Percentiles rank a stretch among this genome's conserved stretches.
Evolutionary conservation across 208 protist genomes (phyloP).

Genomic region (Leishmania braziliensis): DNA sequence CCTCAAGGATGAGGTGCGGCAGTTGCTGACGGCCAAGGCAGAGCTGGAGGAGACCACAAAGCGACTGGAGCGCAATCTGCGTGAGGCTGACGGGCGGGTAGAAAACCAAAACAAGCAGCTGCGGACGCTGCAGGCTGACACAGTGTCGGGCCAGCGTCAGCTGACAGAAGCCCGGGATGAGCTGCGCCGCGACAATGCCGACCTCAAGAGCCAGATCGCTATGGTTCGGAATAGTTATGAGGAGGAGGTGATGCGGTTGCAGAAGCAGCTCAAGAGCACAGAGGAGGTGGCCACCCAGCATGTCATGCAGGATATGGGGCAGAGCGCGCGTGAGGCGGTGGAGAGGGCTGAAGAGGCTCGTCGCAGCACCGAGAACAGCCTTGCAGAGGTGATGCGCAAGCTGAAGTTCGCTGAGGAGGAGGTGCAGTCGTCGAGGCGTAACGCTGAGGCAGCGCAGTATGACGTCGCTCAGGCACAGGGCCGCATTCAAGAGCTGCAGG

Average conservation of each 20-base stretch:
- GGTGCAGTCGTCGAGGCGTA: conserved; percentile 27
- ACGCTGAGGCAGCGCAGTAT: conserved; percentile 32
- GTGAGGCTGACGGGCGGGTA: conserved; percentile 44
- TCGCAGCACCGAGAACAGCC: conserved; percentile 38
- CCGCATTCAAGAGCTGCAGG: conserved; percentile 35
- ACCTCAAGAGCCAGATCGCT: conserved; percentile 39
- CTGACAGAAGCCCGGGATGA: conserved; percentile 49
- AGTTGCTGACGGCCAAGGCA: conserved; percentile 33
- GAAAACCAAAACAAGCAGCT: conserved; percentile 49
- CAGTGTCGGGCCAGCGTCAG: conserved; percentile 27
- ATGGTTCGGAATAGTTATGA: conserved; percentile 36
- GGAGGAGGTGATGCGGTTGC: conserved; percentile 51
- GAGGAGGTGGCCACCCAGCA: conserved; percentile 37
- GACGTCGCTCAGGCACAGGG: conserved; percentile 28
- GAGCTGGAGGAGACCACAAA: conserved; percentile 49
- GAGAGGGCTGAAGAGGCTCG: conserved; percentile 54
- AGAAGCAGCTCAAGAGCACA: conserved; percentile 28
- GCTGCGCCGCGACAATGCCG: conserved; percentile 42
- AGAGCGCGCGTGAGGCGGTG: conserved; percentile 20
- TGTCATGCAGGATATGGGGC: conserved; percentile 38
- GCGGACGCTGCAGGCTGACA: conserved; percentile 53
- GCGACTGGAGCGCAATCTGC: conserved; percentile 54
- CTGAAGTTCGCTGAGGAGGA: conserved; percentile 46
- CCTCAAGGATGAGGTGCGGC: conserved; percentile 68
- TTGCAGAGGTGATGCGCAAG: conserved; percentile 36